Conservation (phyloP, 2,329 filamentous ascomycete species). For the Arthrocladium fulminans region DNA sequence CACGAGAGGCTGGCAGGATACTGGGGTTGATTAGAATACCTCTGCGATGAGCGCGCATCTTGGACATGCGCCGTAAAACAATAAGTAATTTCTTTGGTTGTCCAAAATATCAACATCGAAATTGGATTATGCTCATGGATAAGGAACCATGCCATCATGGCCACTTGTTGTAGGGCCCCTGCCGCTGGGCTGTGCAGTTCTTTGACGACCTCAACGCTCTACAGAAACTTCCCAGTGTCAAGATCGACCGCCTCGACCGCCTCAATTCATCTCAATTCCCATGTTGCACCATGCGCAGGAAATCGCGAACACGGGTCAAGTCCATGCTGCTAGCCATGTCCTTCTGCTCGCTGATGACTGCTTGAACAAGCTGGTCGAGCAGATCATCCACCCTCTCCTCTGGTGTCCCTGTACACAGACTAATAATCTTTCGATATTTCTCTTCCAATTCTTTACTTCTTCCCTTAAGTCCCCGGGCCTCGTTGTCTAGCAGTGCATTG, state of each 20-base stretch:
- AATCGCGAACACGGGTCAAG: conserved; percentile 66
- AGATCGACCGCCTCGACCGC: background rate
- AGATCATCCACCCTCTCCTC: conserved; percentile 73
- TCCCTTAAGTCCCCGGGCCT: conserved; percentile 63
- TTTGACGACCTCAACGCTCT: background rate
- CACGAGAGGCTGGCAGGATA: background rate
- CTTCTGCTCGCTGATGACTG: conserved; percentile 54
- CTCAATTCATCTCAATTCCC: background rate
- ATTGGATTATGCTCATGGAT: background rate
- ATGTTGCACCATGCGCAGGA: conserved; percentile 64
- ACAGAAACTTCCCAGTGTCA: background rate
- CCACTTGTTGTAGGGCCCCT: too few relatives aligned
- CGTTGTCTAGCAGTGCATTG: conserved; percentile 57
- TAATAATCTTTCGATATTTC: conserved; percentile 81
- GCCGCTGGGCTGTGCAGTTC: background rate
- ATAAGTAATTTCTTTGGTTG: background rate
- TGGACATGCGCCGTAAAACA: too few relatives aligned
- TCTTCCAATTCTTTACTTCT: conserved; percentile 75
- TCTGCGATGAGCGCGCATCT: background rate
- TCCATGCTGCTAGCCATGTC: conserved; percentile 58
- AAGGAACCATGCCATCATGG: too few relatives aligned
- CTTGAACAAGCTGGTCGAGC: conserved; percentile 69
- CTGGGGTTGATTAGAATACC: background rate
- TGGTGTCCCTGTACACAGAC: conserved; percentile 70
- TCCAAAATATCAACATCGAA: background rate